Evolutionary conservation across 2,329 filamentous ascomycete genomes (phyloP).

Genomic region (Fusarium sp.): DNA sequence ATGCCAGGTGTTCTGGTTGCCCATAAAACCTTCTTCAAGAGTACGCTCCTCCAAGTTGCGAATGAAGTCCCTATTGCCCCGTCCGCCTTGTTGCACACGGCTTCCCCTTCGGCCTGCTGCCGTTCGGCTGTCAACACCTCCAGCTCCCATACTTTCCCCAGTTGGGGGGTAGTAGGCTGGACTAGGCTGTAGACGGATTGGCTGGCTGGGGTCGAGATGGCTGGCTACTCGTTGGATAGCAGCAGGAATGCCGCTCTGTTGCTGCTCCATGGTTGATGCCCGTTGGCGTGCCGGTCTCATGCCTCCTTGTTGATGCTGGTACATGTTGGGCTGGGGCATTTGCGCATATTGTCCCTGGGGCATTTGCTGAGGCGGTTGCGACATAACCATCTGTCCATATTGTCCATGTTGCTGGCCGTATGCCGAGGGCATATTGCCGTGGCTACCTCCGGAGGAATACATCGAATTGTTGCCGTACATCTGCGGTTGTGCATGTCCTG

Average conservation of each 20-base stretch:
- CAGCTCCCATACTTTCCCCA: conserved; percentile 78
- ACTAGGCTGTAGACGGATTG: conserved; percentile 93
- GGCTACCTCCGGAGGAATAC: conserved; percentile 74
- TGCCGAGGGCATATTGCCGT: conserved; percentile 73
- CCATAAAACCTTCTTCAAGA: conserved; percentile 91
- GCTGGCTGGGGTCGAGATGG: conserved; percentile 93
- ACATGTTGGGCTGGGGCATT: conserved; percentile 68
- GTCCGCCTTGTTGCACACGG: conserved; percentile 73
- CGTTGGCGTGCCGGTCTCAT: conserved; percentile 85
- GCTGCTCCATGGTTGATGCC: conserved; percentile 96
- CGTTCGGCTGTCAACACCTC: conserved; percentile 69
- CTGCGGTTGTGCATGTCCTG: conserved; percentile 69
- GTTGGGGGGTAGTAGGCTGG: conserved; percentile 98
- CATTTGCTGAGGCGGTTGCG: conserved; percentile 77
- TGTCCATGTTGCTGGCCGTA: conserved; percentile 81
- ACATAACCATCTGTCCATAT: conserved; percentile 82
- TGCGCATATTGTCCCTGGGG: conserved; percentile 74
- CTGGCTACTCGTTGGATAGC: conserved; percentile 95
- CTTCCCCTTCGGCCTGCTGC: conserved; percentile 82
- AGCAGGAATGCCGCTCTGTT: conserved; percentile 91
- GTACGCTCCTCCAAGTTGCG: conserved; percentile 95
- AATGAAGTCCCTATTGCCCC: conserved; percentile 88
- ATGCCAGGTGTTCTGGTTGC: conserved; percentile 74
- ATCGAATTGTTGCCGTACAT: conserved; percentile 88
- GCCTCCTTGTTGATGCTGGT: conserved; percentile 75